Percentiles rank a stretch among this genome's conserved stretches.
Evolutionary conservation across 306 rosid genomes (phyloP).

Genomic region (Hippophae tibetana): DNA sequence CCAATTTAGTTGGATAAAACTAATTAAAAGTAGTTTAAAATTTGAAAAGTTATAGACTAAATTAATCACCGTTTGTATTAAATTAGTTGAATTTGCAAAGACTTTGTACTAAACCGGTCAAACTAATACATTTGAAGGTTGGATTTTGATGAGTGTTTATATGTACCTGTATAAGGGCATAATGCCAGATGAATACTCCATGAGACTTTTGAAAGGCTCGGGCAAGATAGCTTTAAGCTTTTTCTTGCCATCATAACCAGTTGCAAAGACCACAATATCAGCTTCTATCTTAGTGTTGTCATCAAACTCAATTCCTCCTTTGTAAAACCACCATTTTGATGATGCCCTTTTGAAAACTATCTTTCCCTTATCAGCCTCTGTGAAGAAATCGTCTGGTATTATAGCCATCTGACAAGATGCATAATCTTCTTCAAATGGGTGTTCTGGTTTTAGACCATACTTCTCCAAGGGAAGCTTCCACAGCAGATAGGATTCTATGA

Average conservation of each 20-base stretch:
- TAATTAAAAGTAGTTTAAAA: too few relatives aligned
- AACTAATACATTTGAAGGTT: too few relatives aligned
- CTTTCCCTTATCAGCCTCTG: conserved; percentile 68
- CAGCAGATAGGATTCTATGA: conserved; percentile 55
- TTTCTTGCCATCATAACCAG: conserved; percentile 72
- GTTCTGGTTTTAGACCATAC: conserved; percentile 63
- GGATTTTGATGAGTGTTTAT: too few relatives aligned
- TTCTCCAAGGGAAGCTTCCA: conserved; percentile 66
- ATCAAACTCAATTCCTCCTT: conserved; percentile 63
- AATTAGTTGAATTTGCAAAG: too few relatives aligned
- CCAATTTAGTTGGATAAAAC: too few relatives aligned
- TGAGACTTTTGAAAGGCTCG: conserved; percentile 48
- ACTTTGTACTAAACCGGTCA: too few relatives aligned
- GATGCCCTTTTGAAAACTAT: conserved; percentile 47
- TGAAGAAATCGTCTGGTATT: conserved; percentile 58
- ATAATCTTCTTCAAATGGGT: conserved; percentile 65
- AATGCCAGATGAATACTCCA: conserved; percentile 51
- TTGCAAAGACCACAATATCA: conserved; percentile 64
- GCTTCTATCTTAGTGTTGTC: conserved; percentile 48
- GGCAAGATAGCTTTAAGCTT: conserved; percentile 55
- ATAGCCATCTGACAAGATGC: conserved; percentile 84
- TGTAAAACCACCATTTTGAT: conserved; percentile 61
- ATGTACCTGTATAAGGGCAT: conserved; percentile 60
- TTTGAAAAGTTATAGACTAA: too few relatives aligned
- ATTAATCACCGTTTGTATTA: too few relatives aligned